Evolutionary conservation across 2,329 filamentous ascomycete genomes (phyloP), one percentile per base, ranked within the genome.

Genomic region (Stagonosporopsis chrysanthemi): DNA sequence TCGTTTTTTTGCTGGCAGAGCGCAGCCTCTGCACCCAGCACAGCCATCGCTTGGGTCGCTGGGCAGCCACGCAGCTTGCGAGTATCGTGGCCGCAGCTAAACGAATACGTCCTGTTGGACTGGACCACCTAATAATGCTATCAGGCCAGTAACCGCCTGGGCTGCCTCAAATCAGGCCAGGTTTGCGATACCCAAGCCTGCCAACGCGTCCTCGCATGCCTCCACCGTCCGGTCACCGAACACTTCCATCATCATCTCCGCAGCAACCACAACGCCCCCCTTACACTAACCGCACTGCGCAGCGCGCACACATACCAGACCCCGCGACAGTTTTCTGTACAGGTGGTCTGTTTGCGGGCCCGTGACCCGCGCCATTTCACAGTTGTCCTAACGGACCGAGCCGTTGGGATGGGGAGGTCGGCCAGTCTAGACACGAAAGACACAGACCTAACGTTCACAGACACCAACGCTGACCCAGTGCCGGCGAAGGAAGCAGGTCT

Each of bases 181-280:
- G 43, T 24, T 42, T 56, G 47, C 53, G 48, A 22, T 29, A 29
- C 54, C 54, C 54, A 52, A 57, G 54, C 54, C 54, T 52, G 54
- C 54, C 54, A 57, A 57, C 48, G 49, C 48, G 49, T 57, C 54
- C 48, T 49, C 44, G 44, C 49, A 57, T 48, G n/a, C 39, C 22
- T 44, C 22, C 43, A 49, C 39, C 48, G 47, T 49, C 48, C 48
- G 54, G 43, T 40, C 54, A 52, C 49, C 48, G 31, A 39, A 35
- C 5, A 39, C 40, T 22, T 28, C 26, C 28, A 12, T 28, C 28
- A 6, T 23, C 33, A 52, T 57, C 48, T 52, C 54, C 48, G 49
- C 33, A 57, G 54, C 54, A 57, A 57, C 54, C 43, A 43, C 33
- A 28, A 48, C 24, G 38, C 47, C 48, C 53, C 53, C 47, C 42